A percentile compares a stretch with the other conserved stretches of the same genome.
Evolutionary conservation across 2,329 filamentous ascomycete species (phyloP).

Genomic region (Xylariaceae sp.): DNA sequence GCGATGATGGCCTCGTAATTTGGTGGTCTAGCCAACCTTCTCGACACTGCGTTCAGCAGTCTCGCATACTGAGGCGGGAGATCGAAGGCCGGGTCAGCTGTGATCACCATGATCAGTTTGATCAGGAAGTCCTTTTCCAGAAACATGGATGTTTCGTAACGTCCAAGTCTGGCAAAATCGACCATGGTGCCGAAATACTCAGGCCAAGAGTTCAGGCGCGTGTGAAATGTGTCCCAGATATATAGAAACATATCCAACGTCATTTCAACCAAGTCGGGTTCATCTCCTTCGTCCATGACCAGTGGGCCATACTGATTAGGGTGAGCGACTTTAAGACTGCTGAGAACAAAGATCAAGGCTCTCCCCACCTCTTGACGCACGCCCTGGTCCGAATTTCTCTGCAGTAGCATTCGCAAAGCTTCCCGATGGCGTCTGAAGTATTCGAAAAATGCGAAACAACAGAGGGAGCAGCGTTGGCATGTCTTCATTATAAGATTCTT

Average conservation of each 20-base stretch:
- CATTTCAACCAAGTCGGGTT: constrained; percentile 39
- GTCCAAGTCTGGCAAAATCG: constrained; percentile 66
- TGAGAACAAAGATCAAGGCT: constrained; percentile 56
- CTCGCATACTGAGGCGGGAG: constrained; percentile 58
- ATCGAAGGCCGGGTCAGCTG: constrained; percentile 57
- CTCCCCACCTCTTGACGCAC: constrained; percentile 58
- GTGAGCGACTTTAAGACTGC: constrained; percentile 52
- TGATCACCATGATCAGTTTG: constrained; percentile 61
- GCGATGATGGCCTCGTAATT: constrained; percentile 57
- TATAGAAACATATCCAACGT: constrained; percentile 53
- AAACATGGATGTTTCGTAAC: constrained; percentile 58
- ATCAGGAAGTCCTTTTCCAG: constrained; percentile 64
- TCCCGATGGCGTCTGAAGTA: constrained; percentile 62
- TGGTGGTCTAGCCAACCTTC: constrained; percentile 54
- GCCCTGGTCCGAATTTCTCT: constrained; percentile 59
- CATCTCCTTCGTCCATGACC: constrained; percentile 31
- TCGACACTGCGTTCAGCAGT: constrained; percentile 55
- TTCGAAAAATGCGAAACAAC: constrained; percentile 61
- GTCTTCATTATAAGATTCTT: constrained; percentile 52
- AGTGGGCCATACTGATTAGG: constrained; percentile 50
- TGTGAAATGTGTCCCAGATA: constrained; percentile 66
- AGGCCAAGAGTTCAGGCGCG: constrained; percentile 68
- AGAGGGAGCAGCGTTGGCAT: constrained; percentile 53
- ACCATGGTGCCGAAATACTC: constrained; percentile 74
- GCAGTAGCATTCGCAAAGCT: constrained; percentile 65